Percentiles rank a stretch among this genome's conserved stretches.
Conservation (phyloP, 1,284 basidiomycete species). For the Leccinum huronense region DNA sequence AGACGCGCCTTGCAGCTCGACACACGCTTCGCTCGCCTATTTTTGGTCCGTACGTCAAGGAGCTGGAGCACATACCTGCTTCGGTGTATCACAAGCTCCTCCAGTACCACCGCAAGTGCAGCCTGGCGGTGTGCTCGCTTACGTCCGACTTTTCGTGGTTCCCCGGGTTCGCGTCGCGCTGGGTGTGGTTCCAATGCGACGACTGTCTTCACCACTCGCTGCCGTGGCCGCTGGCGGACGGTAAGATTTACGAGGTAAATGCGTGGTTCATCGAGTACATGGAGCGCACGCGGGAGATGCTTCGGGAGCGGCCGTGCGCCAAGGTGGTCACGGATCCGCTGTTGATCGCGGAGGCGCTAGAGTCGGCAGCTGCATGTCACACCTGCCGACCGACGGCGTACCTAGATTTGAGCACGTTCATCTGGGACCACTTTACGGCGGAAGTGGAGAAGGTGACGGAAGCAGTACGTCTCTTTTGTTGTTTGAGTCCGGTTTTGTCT, state of each 20-base stretch:
- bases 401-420: slow-evolving; percentile 33
- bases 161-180: slow-evolving; percentile 37
- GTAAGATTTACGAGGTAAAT: slow-evolving; percentile 37
- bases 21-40: slow-evolving; percentile 34
- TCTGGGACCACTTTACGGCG: slow-evolving; percentile 30
- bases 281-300: slow-evolving; percentile 32
- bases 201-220: slow-evolving; percentile 35
- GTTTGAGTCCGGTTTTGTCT: slow-evolving; percentile 7
- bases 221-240: slow-evolving; percentile 36
- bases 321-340: slow-evolving; percentile 34
- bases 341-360: slow-evolving; percentile 33
- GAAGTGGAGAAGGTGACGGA: slow-evolving; percentile 34
- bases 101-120: slow-evolving; percentile 37
- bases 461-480: slow-evolving; percentile 22
- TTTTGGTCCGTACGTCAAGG: slow-evolving; percentile 36
- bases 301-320: slow-evolving; percentile 33
- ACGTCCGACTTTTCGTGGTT: slow-evolving; percentile 40
- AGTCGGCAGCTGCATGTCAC: slow-evolving; percentile 26
- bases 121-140: slow-evolving; percentile 32
- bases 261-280: slow-evolving; percentile 37
- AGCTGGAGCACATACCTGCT: slow-evolving; percentile 36
- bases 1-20: slow-evolving; percentile 30
- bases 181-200: slow-evolving; percentile 39
- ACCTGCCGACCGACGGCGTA: slow-evolving; percentile 34
- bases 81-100: slow-evolving; percentile 37